A percentile compares a stretch with the other conserved stretches of the same genome.
Evolutionary conservation across 2,329 filamentous ascomycete genomes (phyloP).

Genomic region (Trichoderma oligosporum): DNA sequence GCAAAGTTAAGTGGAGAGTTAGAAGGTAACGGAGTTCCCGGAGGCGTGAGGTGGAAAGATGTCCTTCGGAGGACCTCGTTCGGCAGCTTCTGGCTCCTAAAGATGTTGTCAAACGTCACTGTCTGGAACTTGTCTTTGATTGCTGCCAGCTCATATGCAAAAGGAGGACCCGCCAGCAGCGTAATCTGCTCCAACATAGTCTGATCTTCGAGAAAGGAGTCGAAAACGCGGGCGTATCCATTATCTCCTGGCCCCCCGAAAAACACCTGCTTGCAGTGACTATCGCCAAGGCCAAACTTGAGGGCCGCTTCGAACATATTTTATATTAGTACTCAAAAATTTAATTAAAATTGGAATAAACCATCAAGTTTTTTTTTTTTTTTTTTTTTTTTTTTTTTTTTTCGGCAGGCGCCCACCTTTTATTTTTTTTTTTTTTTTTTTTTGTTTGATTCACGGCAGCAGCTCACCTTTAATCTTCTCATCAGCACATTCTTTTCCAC

Average conservation of each 20-base stretch:
- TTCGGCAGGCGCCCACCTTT: too few species aligned
- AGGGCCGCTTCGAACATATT: conserved; percentile 31
- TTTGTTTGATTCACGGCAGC: background rate
- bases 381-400: too few species aligned
- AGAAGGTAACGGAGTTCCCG: conserved; percentile 19
- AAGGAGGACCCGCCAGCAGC: conserved; percentile 38
- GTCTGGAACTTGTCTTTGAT: conserved; percentile 30
- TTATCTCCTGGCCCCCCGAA: conserved; percentile 42
- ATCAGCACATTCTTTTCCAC: conserved; percentile 42
- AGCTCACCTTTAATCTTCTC: conserved; percentile 38
- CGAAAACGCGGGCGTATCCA: conserved; percentile 41
- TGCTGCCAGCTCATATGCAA: conserved; percentile 34
- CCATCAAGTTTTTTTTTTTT: too few species aligned
- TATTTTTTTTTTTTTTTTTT: too few species aligned
- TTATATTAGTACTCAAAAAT: background rate
- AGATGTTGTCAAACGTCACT: conserved; percentile 26
- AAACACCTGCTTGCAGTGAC: conserved; percentile 39
- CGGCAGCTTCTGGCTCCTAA: conserved; percentile 27
- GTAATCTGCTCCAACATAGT: conserved; percentile 31
- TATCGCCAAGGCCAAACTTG: conserved; percentile 33
- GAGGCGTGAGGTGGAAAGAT: conserved; percentile 22
- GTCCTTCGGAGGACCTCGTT: conserved; percentile 22
- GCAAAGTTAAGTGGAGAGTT: conserved; percentile 21
- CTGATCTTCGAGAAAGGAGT: conserved; percentile 28
- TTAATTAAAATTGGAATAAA: too few species aligned